Base-by-base conservation (phyloP, 179 eudicot genomes). In the Pouteria campechiana region DNA sequence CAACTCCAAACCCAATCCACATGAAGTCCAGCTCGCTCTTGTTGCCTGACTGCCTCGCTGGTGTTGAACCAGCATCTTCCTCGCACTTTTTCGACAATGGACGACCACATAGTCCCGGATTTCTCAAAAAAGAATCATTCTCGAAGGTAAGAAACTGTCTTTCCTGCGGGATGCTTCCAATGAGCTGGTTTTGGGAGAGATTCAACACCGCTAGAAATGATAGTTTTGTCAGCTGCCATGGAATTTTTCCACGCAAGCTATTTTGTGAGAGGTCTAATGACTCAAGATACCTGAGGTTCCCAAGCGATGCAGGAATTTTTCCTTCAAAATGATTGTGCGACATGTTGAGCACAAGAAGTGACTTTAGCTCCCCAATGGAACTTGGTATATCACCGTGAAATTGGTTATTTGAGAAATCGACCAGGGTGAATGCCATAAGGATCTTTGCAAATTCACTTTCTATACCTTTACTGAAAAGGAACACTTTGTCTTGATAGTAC, bases 81-180 rank as follows among this genome's bases (percentile, higher is more conserved):
- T 6, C 14, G 16, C 54, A 49, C 14, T 15, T 12, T 17, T 6
- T 25, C 6, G 42, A 35, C 20, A 60, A 33, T 3, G 60, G 54
- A 13, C 21, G 25, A 11, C 66, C 66, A 27, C 60, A 60, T 19
- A 60, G 33, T 12, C 66, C 59, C 2, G 50, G 49, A 32, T 60
- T 60, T 15, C 43, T 54, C 16, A 17, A 18, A 31, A 45, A 60
- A 0, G 66, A 53, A 41, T 49, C 32, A 1, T 33, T 37, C 10
- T 10, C 10, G 17, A 60, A 60, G 12, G 60, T 53, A 2, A 19
- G 14, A 5, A 60, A 48, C n/a, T 60, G 50, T 8, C 32, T 34
- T 17, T 16, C 28, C 28, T 24, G 49, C n/a, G 66, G 66, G 24
- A 60, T 46, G 1, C 7, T 7, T n/a, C 66, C 66, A 0, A 4